These are phyloP conservation scores for Trichoderma erinaceum DNA, from an alignment of 495 filamentous ascomycete genomes.

Conservation along the genomic window DNA sequence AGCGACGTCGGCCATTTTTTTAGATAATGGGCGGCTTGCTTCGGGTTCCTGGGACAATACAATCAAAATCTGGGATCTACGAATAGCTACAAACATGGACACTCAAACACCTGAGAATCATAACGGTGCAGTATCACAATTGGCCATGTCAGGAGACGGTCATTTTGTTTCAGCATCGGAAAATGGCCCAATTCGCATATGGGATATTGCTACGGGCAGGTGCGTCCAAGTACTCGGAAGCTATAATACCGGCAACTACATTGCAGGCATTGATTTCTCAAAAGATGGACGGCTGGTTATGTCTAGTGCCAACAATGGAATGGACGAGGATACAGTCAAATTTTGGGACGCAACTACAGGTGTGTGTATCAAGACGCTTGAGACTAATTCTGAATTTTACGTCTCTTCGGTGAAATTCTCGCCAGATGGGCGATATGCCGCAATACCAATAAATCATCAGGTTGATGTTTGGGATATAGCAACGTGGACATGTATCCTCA, in stretches of 20 bases:
- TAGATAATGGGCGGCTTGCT: conserved; percentile 18
- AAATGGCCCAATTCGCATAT: conserved; percentile 6
- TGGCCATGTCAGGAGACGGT: conserved; percentile 1
- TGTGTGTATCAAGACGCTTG: background rate
- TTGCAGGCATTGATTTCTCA: background rate
- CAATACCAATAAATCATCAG: no score
- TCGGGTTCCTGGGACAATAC: conserved; percentile 17
- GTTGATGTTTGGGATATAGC: background rate
- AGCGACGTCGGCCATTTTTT: conserved; percentile 18
- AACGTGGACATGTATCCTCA: background rate
- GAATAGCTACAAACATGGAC: no score
- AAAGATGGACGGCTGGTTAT: background rate
- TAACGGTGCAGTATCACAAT: no score
- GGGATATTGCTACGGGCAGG: background rate
- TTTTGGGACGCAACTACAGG: background rate
- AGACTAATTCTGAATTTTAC: no score
- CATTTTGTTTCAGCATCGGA: conserved; percentile 19
- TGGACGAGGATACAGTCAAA: background rate
- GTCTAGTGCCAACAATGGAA: no score
- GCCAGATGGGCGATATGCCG: no score
- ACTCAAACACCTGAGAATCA: no score
- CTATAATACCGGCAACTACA: background rate
- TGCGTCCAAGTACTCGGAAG: background rate
- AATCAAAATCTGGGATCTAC: background rate
- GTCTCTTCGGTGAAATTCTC: no score